These are phyloP conservation scores for Aegilops bicornis DNA, from an alignment of 176 grass and related monocot species.

Conservation along the genomic window DNA sequence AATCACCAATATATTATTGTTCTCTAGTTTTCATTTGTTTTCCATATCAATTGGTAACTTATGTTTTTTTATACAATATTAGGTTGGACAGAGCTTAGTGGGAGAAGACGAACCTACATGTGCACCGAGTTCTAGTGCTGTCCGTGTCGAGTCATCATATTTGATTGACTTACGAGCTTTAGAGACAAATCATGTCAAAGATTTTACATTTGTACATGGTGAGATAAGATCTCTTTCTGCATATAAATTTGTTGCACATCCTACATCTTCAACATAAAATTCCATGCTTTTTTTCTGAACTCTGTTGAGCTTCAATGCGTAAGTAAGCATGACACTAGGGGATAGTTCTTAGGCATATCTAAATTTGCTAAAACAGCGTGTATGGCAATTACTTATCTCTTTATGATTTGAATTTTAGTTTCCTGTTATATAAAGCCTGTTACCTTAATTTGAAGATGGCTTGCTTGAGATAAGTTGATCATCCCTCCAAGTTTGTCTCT, in stretches of 20 bases:
- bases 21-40: background rate
- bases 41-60: slow-evolving; percentile 11
- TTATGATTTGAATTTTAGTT: background rate
- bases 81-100: slow-evolving; percentile 83
- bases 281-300: slow-evolving; percentile 14
- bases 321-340: background rate
- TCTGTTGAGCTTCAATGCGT: slow-evolving; percentile 15
- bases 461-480: background rate
- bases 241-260: slow-evolving; percentile 3
- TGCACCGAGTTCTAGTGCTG: slow-evolving; percentile 47
- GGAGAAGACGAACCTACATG: slow-evolving; percentile 79
- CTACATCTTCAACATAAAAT: slow-evolving; percentile 1
- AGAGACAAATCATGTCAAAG: slow-evolving; percentile 87
- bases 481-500: background rate
- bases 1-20: slow-evolving; percentile 1
- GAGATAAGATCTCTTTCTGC: slow-evolving; percentile 33
- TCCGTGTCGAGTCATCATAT: slow-evolving; percentile 84
- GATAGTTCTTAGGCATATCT: background rate
- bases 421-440: background rate
- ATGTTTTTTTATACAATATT: slow-evolving; percentile 24
- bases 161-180: slow-evolving; percentile 72
- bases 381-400: background rate
- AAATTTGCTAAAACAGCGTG: background rate
- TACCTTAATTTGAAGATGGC: background rate
- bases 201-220: slow-evolving; percentile 98